Conservation (phyloP, 1,284 basidiomycete species). For the Inonotus hispidus region DNA sequence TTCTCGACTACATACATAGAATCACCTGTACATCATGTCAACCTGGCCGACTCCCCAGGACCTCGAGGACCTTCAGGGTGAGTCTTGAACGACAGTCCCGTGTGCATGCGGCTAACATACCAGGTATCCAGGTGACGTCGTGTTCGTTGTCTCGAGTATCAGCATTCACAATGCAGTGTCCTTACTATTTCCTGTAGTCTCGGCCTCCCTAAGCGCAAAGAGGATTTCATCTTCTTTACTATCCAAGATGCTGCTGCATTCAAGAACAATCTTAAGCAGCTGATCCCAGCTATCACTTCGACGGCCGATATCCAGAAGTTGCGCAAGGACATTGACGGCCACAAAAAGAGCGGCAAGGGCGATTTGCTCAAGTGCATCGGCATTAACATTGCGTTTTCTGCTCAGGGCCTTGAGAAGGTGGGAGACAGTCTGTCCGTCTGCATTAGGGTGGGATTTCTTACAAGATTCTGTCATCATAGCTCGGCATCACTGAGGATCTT, state of each 20-base stretch:
- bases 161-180: not conserved
- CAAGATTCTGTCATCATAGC: conserved; percentile 3
- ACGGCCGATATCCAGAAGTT: conserved; percentile 23
- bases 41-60: conserved; percentile 17
- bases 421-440: not conserved
- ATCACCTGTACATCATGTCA: not conserved
- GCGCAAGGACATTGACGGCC: conserved; percentile 28
- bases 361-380: conserved; percentile 25
- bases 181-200: conserved; percentile 7
- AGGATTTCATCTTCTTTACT: conserved; percentile 32
- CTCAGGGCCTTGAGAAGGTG: conserved; percentile 19
- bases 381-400: conserved; percentile 23
- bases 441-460: not conserved
- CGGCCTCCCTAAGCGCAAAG: conserved; percentile 24
- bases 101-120: not conserved
- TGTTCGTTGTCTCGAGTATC: conserved; percentile 3
- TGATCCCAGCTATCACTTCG: conserved; percentile 32
- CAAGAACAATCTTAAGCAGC: conserved; percentile 26
- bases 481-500: conserved; percentile 33
- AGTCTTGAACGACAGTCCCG: not conserved
- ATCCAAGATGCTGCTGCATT: conserved; percentile 27
- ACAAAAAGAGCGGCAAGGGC: conserved; percentile 31
- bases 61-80: conserved; percentile 18
- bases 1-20: not conserved
- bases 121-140: conserved; percentile 10